phyloP scores from a whole-genome alignment of 2,329 filamentous ascomycete species.

The Thyridium curvatum region DNA sequence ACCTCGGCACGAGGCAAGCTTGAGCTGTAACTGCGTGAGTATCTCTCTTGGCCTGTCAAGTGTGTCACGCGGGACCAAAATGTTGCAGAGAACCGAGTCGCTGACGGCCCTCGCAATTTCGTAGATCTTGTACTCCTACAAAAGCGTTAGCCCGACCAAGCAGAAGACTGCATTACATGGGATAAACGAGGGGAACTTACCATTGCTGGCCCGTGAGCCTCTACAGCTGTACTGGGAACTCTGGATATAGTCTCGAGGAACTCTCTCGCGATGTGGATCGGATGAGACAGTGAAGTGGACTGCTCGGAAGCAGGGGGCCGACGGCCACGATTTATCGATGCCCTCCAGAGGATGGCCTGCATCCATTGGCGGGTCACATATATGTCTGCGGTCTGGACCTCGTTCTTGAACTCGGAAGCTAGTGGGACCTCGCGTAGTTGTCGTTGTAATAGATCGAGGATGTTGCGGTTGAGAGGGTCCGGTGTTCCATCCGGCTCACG shows the following conservation, averaged over 20 bases:
- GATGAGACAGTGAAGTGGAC: constrained; percentile 23
- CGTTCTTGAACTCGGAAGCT: constrained; percentile 33
- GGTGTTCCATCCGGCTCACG: constrained; percentile 21
- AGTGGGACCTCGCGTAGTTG: constrained; percentile 32
- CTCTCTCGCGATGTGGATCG: constrained; percentile 37
- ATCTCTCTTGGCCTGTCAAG: constrained; percentile 23
- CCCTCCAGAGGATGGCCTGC: constrained; percentile 40
- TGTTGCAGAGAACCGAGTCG: constrained; percentile 21
- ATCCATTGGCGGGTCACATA: constrained; percentile 44
- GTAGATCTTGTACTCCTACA: constrained; percentile 36
- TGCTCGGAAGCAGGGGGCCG: constrained; percentile 8
- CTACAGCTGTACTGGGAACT: constrained; percentile 37
- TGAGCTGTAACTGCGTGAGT: constrained; percentile 27
- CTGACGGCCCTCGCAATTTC: constrained; percentile 38
- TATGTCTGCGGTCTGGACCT: constrained; percentile 42
- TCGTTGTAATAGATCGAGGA: constrained; percentile 31
- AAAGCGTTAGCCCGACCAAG: too few species aligned
- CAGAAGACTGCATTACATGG: too few species aligned
- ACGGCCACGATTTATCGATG: constrained; percentile 19
- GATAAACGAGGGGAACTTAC: too few species aligned
- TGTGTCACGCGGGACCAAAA: too few species aligned
- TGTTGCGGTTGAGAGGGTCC: constrained; percentile 13
- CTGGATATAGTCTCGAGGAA: constrained; percentile 34
- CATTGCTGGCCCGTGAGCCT: constrained; percentile 42
- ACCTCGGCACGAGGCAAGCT: constrained; percentile 33